phyloP scores from a whole-genome alignment of 2,329 filamentous ascomycete species.

The Hymenoscyphus scutula region DNA sequence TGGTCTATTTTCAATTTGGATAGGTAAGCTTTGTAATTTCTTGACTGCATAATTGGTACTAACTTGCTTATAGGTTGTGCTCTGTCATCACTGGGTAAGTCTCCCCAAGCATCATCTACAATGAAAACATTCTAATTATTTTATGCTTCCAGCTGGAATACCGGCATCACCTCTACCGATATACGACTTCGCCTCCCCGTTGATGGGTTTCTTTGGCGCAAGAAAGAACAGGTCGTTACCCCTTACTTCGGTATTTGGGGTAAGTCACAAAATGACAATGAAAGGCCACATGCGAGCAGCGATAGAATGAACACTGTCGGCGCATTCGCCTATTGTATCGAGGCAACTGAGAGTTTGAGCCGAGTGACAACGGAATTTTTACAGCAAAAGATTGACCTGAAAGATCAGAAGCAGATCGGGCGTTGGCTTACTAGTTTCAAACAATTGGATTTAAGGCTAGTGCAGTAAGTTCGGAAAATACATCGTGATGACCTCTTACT shows the following conservation, averaged over 20 bases:
- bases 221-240: conserved; percentile 28
- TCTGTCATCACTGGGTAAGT: no score
- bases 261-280: conserved; percentile 30
- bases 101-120: no score
- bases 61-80: no score
- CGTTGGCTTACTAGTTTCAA: conserved; percentile 48
- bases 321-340: conserved; percentile 46
- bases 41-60: no score
- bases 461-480: conserved; percentile 21
- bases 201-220: conserved; percentile 33
- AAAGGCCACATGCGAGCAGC: not conserved
- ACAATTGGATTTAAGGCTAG: conserved; percentile 45
- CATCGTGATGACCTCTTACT: no score
- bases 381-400: conserved; percentile 43
- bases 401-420: conserved; percentile 41
- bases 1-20: no score
- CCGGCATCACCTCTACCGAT: no score
- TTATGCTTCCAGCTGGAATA: no score
- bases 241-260: conserved; percentile 38
- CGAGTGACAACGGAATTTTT: conserved; percentile 46
- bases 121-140: no score
- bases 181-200: no score
- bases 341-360: conserved; percentile 47
- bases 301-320: conserved; percentile 41
- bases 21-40: no score